Evolutionary conservation across 2,329 filamentous ascomycete species (phyloP).

Genomic region (Xylaria sp.): DNA sequence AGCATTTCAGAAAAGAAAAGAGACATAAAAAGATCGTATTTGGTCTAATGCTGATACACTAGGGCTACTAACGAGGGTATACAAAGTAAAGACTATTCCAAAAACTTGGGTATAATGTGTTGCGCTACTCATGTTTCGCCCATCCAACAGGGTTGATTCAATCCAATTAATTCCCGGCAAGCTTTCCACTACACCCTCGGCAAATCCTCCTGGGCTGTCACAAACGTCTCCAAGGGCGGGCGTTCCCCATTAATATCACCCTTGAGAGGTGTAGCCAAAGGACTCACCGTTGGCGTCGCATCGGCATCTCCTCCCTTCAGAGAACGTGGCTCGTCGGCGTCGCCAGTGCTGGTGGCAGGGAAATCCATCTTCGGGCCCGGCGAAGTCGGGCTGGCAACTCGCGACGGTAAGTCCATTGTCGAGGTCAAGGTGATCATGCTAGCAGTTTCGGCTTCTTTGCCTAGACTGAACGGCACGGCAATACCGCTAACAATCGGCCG

Average conservation of each 20-base stretch:
- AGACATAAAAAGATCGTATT: background rate
- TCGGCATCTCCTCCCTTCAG: slow-evolving; percentile 20
- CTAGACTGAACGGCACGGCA: slow-evolving; percentile 78
- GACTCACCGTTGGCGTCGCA: slow-evolving; percentile 30
- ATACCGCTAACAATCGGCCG: slow-evolving; percentile 75
- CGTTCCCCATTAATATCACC: slow-evolving; percentile 31
- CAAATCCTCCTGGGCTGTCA: slow-evolving; percentile 62
- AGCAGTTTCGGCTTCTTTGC: slow-evolving; percentile 71
- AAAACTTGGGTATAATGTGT: slow-evolving; percentile 32
- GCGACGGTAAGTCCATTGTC: slow-evolving; percentile 49
- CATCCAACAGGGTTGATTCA: background rate
- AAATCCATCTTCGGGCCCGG: slow-evolving; percentile 36
- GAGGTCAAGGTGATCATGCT: slow-evolving; percentile 76
- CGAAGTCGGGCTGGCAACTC: slow-evolving; percentile 49
- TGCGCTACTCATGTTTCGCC: slow-evolving; percentile 9
- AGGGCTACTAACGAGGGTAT: slow-evolving; percentile 26
- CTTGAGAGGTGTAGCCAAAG: slow-evolving; percentile 32
- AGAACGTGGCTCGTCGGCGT: slow-evolving; percentile 36
- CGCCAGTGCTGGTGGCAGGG: slow-evolving; percentile 25
- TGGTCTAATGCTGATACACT: slow-evolving; percentile 1
- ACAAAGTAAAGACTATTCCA: slow-evolving; percentile 35
- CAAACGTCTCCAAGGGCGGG: slow-evolving; percentile 62
- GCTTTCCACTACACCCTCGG: slow-evolving; percentile 42
- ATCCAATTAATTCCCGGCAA: background rate
- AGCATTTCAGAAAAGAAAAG: background rate